phyloP scores from a whole-genome alignment of 2,329 filamentous ascomycete species.

The Aschersonia sp. region DNA sequence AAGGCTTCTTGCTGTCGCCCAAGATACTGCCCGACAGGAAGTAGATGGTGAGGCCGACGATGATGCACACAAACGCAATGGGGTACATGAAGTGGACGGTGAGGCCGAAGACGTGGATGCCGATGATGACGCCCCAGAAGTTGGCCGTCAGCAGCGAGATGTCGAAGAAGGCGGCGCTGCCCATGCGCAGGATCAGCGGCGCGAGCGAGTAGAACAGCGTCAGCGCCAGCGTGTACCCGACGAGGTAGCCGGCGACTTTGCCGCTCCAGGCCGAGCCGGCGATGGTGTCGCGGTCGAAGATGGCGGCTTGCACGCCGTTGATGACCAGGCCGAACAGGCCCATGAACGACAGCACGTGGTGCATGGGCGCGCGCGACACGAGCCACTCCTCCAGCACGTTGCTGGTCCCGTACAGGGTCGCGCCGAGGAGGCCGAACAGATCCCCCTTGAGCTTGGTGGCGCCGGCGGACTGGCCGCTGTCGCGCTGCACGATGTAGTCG shows the following conservation, averaged over 20 bases:
- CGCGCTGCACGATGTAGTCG: constrained; percentile 63
- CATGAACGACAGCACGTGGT: constrained; percentile 87
- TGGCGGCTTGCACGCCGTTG: constrained; percentile 79
- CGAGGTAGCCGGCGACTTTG: constrained; percentile 60
- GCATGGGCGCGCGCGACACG: constrained; percentile 71
- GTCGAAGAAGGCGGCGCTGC: constrained; percentile 89
- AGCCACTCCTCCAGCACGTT: constrained; percentile 95
- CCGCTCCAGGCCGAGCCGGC: constrained; percentile 6
- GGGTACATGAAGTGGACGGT: constrained; percentile 83
- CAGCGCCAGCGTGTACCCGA: constrained; percentile 79
- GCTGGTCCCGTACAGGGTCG: constrained; percentile 78
- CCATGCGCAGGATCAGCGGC: constrained; percentile 79
- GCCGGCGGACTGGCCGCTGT: constrained; percentile 50
- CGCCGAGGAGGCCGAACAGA: constrained; percentile 77
- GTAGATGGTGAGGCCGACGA: constrained; percentile 74
- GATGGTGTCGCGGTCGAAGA: constrained; percentile 59
- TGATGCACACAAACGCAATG: constrained; percentile 86
- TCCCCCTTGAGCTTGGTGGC: constrained; percentile 70
- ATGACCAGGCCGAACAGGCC: constrained; percentile 80
- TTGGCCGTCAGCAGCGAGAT: constrained; percentile 87
- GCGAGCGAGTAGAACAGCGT: constrained; percentile 77
- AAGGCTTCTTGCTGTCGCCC: constrained; percentile 87
- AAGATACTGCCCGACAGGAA: constrained; percentile 71
- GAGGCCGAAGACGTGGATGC: constrained; percentile 71
- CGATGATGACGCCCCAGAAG: constrained; percentile 95